These are phyloP conservation scores for Cercospora janseana DNA, from an alignment of 2,329 filamentous ascomycete species.

Conservation along the genomic window DNA sequence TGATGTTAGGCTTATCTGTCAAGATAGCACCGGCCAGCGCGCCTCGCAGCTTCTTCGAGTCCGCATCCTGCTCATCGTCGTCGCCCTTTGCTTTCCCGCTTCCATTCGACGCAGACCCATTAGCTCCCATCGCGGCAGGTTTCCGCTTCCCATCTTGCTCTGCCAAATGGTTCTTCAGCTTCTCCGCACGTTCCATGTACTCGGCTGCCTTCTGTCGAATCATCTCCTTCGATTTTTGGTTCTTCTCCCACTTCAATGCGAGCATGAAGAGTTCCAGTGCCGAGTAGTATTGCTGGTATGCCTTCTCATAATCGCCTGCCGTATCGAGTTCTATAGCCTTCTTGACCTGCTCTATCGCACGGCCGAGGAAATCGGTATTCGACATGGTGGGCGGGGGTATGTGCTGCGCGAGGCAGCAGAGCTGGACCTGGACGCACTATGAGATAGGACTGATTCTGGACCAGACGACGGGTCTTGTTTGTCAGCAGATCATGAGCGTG, in stretches of 20 bases:
- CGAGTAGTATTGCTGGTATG: conserved; percentile 93
- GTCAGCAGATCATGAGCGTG: background rate
- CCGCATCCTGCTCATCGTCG: conserved; percentile 68
- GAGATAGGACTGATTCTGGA: background rate
- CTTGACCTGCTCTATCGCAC: conserved; percentile 94
- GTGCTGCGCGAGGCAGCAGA: conserved; percentile 16
- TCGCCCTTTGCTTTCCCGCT: conserved; percentile 64
- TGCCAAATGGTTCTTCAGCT: conserved; percentile 86
- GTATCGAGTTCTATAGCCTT: conserved; percentile 97
- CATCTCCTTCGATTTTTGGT: conserved; percentile 93
- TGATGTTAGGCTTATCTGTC: conserved; percentile 91
- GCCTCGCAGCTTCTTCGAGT: conserved; percentile 90
- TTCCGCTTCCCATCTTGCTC: conserved; percentile 69
- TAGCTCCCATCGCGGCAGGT: conserved; percentile 68
- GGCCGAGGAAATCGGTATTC: conserved; percentile 93
- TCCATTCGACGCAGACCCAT: conserved; percentile 64
- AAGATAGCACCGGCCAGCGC: conserved; percentile 89
- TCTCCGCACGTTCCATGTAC: conserved; percentile 98
- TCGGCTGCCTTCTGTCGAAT: conserved; percentile 92
- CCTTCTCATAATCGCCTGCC: conserved; percentile 92
- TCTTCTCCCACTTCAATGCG: conserved; percentile 99
- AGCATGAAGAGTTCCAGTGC: conserved; percentile 98
- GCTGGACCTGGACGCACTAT: background rate
- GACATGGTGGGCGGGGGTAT: conserved; percentile 61
- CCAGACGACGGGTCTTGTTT: background rate